Evolutionary conservation across 179 eudicot genomes (phyloP), one percentile per base, ranked within the genome.

Genomic region (Silene vulgaris): DNA sequence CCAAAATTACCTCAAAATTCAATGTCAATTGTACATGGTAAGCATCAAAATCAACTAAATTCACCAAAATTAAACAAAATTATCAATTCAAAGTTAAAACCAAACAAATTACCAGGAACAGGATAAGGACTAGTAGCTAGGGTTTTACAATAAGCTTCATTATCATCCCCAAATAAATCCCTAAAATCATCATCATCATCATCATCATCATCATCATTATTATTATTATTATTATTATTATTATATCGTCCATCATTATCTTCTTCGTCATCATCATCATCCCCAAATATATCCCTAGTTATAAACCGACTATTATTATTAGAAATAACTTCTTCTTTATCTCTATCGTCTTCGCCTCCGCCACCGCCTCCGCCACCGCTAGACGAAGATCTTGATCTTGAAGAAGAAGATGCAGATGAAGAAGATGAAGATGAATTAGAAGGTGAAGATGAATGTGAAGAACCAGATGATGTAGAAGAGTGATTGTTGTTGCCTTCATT

Each of bases 121-220:
- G 87, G 87, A 65, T 75, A 81, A 56, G 89, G 84, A 68, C 99
- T 92, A 56, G 64, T 61, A 28, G 91, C 86, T 20, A 52, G 82
- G 48, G 96, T 95, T 72, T 83, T 92, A 54, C 82, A 83, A 75
- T 90, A 95, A 45, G 90, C 97, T 60, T 92, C 93, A 84, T 95
- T 93, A 85, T 92, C 97, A 70, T 89, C 78, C 16, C 97, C 99
- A 88, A 96, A 96, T 65, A 96, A 89, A 88, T 96, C 99, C 65
- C 86, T 85, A 3, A 77, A 80, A 65, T 82, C 93, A 32, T 72
- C 83, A 3, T 64, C 78, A 43, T 75, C 71, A 16, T 80, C 82
- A n/a, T 75, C 75, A 3, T 30, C 52, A 13, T 60, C 75, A 2
- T 48, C 75, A 2, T 35, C 59, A 45, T 7, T 19, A 8, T 8